Percentiles rank a stretch among this genome's conserved stretches.
Conservation (phyloP, 495 filamentous ascomycete species). For the Clohesyomyces aquaticus region DNA sequence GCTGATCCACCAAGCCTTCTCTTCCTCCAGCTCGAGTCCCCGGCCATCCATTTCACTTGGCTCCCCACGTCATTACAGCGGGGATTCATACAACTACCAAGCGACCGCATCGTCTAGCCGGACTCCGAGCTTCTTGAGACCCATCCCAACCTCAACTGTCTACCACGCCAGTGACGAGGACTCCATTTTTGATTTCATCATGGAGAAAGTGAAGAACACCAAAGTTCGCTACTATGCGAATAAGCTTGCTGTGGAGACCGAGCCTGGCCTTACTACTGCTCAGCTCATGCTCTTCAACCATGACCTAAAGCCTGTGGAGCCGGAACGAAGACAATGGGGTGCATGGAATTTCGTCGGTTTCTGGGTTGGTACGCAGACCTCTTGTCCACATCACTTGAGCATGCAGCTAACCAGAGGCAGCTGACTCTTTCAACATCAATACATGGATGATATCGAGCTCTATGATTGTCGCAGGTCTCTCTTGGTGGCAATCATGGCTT, state of each 20-base stretch:
- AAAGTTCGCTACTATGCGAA: slow-evolving; percentile 40
- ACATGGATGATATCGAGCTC: slow-evolving; percentile 97
- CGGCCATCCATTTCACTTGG: background rate
- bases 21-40: slow-evolving; percentile 17
- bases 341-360: slow-evolving; percentile 85
- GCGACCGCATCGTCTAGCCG: slow-evolving; percentile 4
- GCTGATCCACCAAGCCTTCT: slow-evolving; percentile 30
- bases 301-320: slow-evolving; percentile 89
- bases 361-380: slow-evolving; percentile 41
- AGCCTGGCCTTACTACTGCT: slow-evolving; percentile 77
- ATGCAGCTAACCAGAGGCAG: slow-evolving; percentile 43
- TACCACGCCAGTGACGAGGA: slow-evolving; percentile 28
- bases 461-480: slow-evolving; percentile 75
- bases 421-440: slow-evolving; percentile 96
- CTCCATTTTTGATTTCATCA: slow-evolving; percentile 34
- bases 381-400: no score
- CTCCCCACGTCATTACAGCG: slow-evolving; percentile 17
- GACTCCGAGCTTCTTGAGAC: slow-evolving; percentile 16
- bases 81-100: slow-evolving; percentile 10
- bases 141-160: slow-evolving; percentile 16
- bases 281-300: slow-evolving; percentile 89
- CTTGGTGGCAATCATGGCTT: slow-evolving; percentile 96
- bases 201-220: slow-evolving; percentile 47
- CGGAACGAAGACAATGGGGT: slow-evolving; percentile 82
- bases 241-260: slow-evolving; percentile 71